These are phyloP conservation scores for Fraxinus dipetala DNA, from an alignment of 305 asterid genomes.

Conservation along the genomic window DNA sequence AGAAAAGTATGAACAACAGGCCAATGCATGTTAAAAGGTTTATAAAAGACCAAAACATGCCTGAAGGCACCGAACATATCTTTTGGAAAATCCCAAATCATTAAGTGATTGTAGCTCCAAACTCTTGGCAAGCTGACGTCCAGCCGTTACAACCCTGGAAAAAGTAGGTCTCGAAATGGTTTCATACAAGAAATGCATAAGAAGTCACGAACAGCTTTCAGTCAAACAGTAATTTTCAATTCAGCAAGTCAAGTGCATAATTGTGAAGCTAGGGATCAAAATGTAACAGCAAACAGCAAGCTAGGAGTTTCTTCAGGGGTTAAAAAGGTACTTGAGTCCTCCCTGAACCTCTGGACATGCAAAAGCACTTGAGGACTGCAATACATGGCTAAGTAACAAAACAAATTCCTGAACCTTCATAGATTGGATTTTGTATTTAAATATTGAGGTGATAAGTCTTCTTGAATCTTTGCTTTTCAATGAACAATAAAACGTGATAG, in stretches of 20 bases:
- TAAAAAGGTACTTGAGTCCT: not conserved
- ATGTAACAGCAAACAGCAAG: not conserved
- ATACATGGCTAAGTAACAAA: conserved; percentile 9
- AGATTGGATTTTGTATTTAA: conserved; percentile 8
- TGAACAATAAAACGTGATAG: not conserved
- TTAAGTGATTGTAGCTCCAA: conserved; percentile 81
- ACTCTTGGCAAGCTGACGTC: conserved; percentile 90
- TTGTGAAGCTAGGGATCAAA: not conserved
- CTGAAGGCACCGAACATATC: conserved; percentile 92
- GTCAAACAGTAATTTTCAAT: not conserved
- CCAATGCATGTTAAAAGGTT: not conserved
- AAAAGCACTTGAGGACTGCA: conserved; percentile 4
- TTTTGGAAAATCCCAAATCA: conserved; percentile 86
- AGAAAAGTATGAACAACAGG: not conserved
- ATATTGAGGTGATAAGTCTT: not conserved
- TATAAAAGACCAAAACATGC: conserved; percentile 32
- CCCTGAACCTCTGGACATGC: conserved; percentile 3
- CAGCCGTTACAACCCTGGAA: conserved; percentile 76
- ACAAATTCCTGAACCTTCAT: conserved; percentile 7
- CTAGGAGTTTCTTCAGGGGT: not conserved
- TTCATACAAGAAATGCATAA: not conserved
- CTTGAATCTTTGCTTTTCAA: not conserved
- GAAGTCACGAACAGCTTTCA: not conserved
- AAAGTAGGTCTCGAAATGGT: not conserved
- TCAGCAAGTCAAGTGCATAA: not conserved